Evolutionary conservation across 1,284 basidiomycete species (phyloP), one percentile per base, ranked within the genome.

Genomic region (Sanghuangporus weigelae): DNA sequence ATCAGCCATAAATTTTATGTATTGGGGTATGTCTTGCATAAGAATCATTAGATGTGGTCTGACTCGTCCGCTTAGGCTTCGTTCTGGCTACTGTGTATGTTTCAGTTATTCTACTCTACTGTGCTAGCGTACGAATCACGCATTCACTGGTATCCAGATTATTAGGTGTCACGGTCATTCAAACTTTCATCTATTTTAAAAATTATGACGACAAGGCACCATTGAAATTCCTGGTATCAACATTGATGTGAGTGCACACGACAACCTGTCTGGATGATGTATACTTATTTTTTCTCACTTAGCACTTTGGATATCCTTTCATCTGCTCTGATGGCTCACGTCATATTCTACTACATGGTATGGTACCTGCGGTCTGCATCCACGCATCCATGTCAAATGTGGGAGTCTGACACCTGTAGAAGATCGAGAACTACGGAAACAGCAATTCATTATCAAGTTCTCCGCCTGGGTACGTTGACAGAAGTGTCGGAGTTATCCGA

Each of bases 401-500:
- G 19, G 3, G 49, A 10, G 11, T 26, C 19, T 2, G 21, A 6
- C 36, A 12, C 19, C 14, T 6, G 6, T 39, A 2, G 31, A n/a
- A 63, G 62, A 57, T 63, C n/a, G 21, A 63, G 53, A 63, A 63
- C 44, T 63, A 58, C 39, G 62, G 62, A 21, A 63, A 63, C 26
- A 14, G 46, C 7, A 19, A 19, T 23, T 54, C 53, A 36, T 11
- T 54, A 31, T 0, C 6, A 26, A 19, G 3, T 23, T 11, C 54
- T n/a, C 16, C 42, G 7, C 40, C 60, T 36, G 36, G n/a, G 54
- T 62, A 39, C 40, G 39, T 11, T 19, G 14, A 46, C 26, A 5
- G 26, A 46, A n/a, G 2, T 46, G 21, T 16, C 3, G 26, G n/a
- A 19, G 11, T 31, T 55, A 31, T 26, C 11, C 2, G 21, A n/a